Base-by-base conservation (phyloP, 139 green algal species). In the Chlamydomonas sphaeroides region DNA sequence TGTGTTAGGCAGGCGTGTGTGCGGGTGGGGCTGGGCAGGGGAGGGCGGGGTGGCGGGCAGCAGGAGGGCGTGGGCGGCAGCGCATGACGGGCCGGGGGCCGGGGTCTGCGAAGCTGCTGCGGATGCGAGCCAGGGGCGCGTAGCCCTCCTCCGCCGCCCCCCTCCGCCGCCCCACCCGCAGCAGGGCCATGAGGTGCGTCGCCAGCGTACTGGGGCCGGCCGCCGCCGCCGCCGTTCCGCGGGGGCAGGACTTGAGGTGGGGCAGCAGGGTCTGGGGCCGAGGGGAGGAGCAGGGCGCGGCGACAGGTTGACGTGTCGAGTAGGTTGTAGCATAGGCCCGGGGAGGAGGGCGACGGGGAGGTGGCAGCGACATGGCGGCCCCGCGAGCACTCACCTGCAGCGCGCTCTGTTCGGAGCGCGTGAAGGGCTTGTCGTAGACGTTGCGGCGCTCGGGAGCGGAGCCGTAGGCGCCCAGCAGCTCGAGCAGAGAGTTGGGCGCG, bases 371-470 rank as follows among this genome's bases (percentile, higher is more conserved):
- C 20, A 18, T 3, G 11, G 28, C 20, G n/a, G n/a, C n/a, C n/a
- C n/a, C n/a, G n/a, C n/a, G n/a, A n/a, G n/a, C n/a, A n/a, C n/a
- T n/a, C 49, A 82, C 75, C 57, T 82, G 39, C 25, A 82, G 75
- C 18, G 75, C 75, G 1, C 28, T 18, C 30, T 73, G 75, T 62
- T 82, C 75, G 36, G 75, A 61, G 32, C 65, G 63, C 33, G 32
- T 82, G 8, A 65, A 51, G 14, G 75, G 75, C 75, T 82, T 82
- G 75, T 62, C 75, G 62, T 73, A 82, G 6, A 82, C 75, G 32
- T 82, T 82, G 28, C 5, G 1, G 0, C 42, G 59, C 21, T 3
- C 25, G 3, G 75, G n/a, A 6, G 25, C 28, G 8, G 20, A 26
- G 33, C 51, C 73, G 30, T 28, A 28, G 6, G 45, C 21, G 21